These are phyloP conservation scores for Boletellus deceptivus DNA, from an alignment of 1,284 basidiomycete species.

Conservation along the genomic window DNA sequence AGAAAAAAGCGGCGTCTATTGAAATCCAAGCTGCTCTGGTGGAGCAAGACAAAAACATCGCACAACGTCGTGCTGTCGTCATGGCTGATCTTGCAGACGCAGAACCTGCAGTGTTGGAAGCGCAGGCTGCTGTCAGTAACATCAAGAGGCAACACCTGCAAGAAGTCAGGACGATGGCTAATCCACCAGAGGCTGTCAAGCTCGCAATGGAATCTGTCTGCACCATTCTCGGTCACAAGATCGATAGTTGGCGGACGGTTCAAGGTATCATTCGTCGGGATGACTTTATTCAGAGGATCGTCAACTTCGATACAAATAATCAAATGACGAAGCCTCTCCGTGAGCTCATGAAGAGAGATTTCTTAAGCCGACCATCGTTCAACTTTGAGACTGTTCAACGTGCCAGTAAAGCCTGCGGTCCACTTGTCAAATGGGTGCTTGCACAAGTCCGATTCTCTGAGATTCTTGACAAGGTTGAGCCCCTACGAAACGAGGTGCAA, in stretches of 20 bases:
- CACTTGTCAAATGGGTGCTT: slow-evolving; percentile 97
- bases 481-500: slow-evolving; percentile 93
- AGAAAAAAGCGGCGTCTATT: slow-evolving; percentile 95
- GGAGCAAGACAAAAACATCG: slow-evolving; percentile 88
- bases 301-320: slow-evolving; percentile 92
- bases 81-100: slow-evolving; percentile 97
- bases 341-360: slow-evolving; percentile 93
- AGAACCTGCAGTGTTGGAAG: slow-evolving; percentile 95
- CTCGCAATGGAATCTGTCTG: slow-evolving; percentile 99
- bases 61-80: slow-evolving; percentile 84
- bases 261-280: slow-evolving; percentile 96
- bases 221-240: slow-evolving; percentile 94
- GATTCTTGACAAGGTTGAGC: slow-evolving; percentile 97
- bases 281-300: slow-evolving; percentile 96
- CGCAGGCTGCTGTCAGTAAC: slow-evolving; percentile 92
- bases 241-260: slow-evolving; percentile 96
- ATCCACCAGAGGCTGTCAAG: slow-evolving; percentile 97
- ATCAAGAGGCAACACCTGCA: slow-evolving; percentile 97
- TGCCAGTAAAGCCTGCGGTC: slow-evolving; percentile 96
- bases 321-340: slow-evolving; percentile 91
- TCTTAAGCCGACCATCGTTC: slow-evolving; percentile 87
- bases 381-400: slow-evolving; percentile 96
- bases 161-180: slow-evolving; percentile 98
- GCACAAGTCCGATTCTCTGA: slow-evolving; percentile 98
- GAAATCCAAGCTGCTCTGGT: slow-evolving; percentile 93